These are phyloP conservation scores for Flaveria bidentis DNA, from an alignment of 129 eudicot species.

Conservation along the genomic window DNA sequence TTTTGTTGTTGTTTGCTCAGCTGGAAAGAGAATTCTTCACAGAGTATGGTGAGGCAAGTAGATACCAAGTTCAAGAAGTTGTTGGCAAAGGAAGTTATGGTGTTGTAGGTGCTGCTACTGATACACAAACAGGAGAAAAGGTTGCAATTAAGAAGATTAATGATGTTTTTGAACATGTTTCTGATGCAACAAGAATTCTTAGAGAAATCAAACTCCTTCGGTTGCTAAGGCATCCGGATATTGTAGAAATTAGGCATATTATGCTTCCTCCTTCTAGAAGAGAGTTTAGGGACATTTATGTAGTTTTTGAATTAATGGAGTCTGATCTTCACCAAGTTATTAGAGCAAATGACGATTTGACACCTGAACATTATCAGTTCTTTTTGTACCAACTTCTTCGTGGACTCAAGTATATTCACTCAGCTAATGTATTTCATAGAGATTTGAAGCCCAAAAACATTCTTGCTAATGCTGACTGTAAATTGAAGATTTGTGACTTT, in stretches of 20 bases:
- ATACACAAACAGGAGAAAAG: conserved; percentile 62
- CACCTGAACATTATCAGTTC: conserved; percentile 85
- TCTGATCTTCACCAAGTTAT: conserved; percentile 88
- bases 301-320: conserved; percentile 79
- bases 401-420: conserved; percentile 77
- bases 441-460: conserved; percentile 75
- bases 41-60: conserved; percentile 79
- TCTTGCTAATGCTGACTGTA: conserved; percentile 78
- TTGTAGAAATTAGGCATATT: conserved; percentile 79
- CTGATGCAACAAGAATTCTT: conserved; percentile 81
- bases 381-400: conserved; percentile 88
- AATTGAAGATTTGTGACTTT: conserved; percentile 73
- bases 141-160: conserved; percentile 76
- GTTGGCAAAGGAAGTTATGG: conserved; percentile 90
- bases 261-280: conserved; percentile 90
- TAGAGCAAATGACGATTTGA: conserved; percentile 81
- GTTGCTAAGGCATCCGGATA: conserved; percentile 74
- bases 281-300: conserved; percentile 74
- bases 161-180: conserved; percentile 87
- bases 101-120: conserved; percentile 79
- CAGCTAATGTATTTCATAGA: conserved; percentile 80
- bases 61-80: conserved; percentile 77
- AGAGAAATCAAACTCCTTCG: conserved; percentile 88
- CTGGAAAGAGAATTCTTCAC: conserved; percentile 73
- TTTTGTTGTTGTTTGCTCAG: conserved; percentile 20